These are phyloP conservation scores for Sclerospora graminicola DNA, from an alignment of 352 stramenopile genomes.

Conservation along the genomic window DNA sequence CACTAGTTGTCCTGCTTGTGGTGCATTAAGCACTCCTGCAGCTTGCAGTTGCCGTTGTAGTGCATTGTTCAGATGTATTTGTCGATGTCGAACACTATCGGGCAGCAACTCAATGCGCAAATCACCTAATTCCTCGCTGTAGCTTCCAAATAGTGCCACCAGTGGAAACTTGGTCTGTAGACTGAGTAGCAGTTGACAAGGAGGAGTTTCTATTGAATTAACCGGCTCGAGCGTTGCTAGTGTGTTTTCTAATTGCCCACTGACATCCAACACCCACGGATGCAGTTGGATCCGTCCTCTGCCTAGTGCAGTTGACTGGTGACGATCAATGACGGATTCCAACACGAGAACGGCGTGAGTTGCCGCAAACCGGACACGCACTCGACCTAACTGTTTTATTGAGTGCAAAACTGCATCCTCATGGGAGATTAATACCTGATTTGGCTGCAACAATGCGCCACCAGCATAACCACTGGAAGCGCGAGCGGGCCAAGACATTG, in stretches of 20 bases:
- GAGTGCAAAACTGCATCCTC: conserved; percentile 17
- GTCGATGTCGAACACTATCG: conserved; percentile 26
- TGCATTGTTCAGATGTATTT: conserved; percentile 23
- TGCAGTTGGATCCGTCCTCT: conserved; percentile 29
- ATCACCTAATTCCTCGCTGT: neutral
- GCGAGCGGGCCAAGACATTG: conserved; percentile 12
- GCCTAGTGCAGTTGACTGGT: conserved; percentile 5
- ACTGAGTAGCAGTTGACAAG: conserved; percentile 20
- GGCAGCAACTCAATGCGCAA: conserved; percentile 22
- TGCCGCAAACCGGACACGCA: conserved; percentile 2
- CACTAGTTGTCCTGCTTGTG: conserved; percentile 20
- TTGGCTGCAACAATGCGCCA: conserved; percentile 23
- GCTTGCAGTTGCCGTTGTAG: conserved; percentile 28
- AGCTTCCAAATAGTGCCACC: conserved; percentile 3
- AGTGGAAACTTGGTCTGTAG: conserved; percentile 25
- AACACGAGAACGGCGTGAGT: conserved; percentile 12
- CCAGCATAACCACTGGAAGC: conserved; percentile 6
- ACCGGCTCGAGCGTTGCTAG: conserved; percentile 13
- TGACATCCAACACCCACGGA: conserved; percentile 37
- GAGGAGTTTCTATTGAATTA: neutral
- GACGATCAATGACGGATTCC: conserved; percentile 28
- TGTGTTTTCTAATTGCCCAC: conserved; percentile 9
- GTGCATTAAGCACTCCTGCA: conserved; percentile 8
- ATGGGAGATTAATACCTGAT: conserved; percentile 34
- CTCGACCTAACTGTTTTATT: conserved; percentile 15